phyloP scores from a whole-genome alignment of 768 basidiomycete genomes.

The Suillus variegatus region DNA sequence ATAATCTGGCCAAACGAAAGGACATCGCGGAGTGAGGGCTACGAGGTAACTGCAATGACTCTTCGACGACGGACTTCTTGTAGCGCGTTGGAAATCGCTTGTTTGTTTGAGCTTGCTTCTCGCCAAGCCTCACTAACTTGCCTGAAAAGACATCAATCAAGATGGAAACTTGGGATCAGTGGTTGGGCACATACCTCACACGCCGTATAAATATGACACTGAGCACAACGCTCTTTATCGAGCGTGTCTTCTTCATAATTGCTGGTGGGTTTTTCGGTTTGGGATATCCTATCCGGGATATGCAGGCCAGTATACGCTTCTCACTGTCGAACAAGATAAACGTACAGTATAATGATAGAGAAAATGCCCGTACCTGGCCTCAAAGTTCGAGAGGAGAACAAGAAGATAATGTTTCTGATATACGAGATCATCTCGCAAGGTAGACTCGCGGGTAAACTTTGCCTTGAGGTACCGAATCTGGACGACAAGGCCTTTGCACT shows the following conservation, averaged over 20 bases:
- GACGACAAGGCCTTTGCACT: constrained; percentile 88
- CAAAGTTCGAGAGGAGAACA: constrained; percentile 65
- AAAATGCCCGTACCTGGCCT: constrained; percentile 56
- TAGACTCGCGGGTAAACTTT: constrained; percentile 84
- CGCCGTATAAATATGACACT: constrained; percentile 67
- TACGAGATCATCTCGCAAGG: constrained; percentile 70
- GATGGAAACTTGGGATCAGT: neutral
- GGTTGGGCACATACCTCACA: constrained; percentile 49
- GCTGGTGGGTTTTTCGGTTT: constrained; percentile 43
- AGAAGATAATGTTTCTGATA: constrained; percentile 92
- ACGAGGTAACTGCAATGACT: constrained; percentile 21
- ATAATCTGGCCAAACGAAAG: neutral
- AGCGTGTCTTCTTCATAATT: constrained; percentile 42
- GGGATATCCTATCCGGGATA: constrained; percentile 71
- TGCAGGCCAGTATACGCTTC: constrained; percentile 69
- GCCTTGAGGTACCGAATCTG: constrained; percentile 93
- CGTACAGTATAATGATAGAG: constrained; percentile 9
- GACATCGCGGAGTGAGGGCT: constrained; percentile 6
- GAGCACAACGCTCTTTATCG: constrained; percentile 57
- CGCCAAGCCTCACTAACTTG: constrained; percentile 64
- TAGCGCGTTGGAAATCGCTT: constrained; percentile 63
- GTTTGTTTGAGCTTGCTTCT: constrained; percentile 58
- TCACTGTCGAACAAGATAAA: constrained; percentile 46
- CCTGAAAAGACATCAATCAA: constrained; percentile 36
- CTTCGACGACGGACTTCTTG: constrained; percentile 68